Evolutionary conservation across 805 yeast genomes (phyloP), one percentile per base, ranked within the genome.

Genomic region (Ogataea pini): DNA sequence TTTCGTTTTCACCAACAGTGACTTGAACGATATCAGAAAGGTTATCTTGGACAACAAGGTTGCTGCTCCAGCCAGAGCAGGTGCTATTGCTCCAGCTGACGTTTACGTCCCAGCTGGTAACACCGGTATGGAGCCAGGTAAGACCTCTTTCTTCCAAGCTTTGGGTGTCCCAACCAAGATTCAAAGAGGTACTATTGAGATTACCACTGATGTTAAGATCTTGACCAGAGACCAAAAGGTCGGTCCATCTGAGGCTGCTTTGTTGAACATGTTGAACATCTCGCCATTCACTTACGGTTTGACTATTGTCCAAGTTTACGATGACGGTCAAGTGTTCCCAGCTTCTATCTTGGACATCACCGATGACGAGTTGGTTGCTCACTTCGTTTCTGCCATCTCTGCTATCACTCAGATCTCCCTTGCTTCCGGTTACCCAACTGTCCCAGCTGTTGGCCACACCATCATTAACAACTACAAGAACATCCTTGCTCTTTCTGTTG

Each of bases 51-150:
- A 86, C 69, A 94, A 94, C 91, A 91, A 86, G 78, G 97, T 94
- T 73, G 97, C 97, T 72, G 99, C 99, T 70, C 99, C 99, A 78
- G 99, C 99, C 71, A 91, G 91, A 81, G 95, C 99, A 61, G 99
- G 99, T 89, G 98, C 98, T 71, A 72, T 89, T 72, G 97, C 99
- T 70, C 98, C 98, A 76, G 86, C 75, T 75, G 97, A 92, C 72
- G 98, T 94, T 70, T 89, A 84, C 86, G 86, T 94, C 65, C 96
- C 96, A 73, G 98, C 98, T 68, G 95, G 96, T 78, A 94, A 94
- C 96, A 94, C 99, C 67, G 97, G 98, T 87, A 91, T 94, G 96
- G 99, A 94, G 82, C 99, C 99, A 78, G 98, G 98, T 86, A 94
- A 94, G 89, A 94, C 99, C 72, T 94, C 99, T 73, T 94, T 94